Evolutionary conservation across 2,329 filamentous ascomycete species (phyloP), one percentile per base, ranked within the genome.

Genomic region (Penicillium frequentans): DNA sequence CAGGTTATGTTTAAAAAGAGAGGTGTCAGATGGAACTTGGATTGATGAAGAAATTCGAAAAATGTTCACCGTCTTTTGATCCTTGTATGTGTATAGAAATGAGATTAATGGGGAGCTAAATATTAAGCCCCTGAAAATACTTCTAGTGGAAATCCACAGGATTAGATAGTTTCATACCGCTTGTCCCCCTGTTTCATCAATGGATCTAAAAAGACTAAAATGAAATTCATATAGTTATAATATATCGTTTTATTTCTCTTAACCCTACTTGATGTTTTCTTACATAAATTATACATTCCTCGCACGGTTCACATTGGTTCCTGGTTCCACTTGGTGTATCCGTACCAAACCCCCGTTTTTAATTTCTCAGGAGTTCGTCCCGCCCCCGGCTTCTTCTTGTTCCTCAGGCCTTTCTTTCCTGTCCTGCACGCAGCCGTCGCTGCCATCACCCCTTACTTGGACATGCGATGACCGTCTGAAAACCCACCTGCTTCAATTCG

Each of bases 351-450:
- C 49, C 52, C 47, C 50, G 50, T 53, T 53, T 26, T 35, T 51
- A 23, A 42, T 54, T 52, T 52, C 49, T 64, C 62, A 64, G 62
- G 62, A 64, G 62, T 60, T 64, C 60, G 58, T 64, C 60, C 62
- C 56, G 52, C 58, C 52, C 60, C 58, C 58, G 42, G 59, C 31
- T 60, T 58, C 52, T 39, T 44, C 49, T 54, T 46, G 43, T 29
- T 50, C 21, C 49, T 26, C 7, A 24, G 39, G 39, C 39, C 39
- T 14, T 33, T 43, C 45, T 8, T 24, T 29, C 2, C n/a, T 42
- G 3, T 13, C 39, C 50, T 51, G 55, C 47, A 54, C 46, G 52
- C 46, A 47, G 52, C 48, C 52, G 56, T 27, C 46, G 23, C 43
- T 49, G 42, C 49, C 42, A 33, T 23, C 19, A 23, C 54, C 53